These are phyloP conservation scores for Phylloporus sp. DNA, from an alignment of 768 basidiomycete species.

Conservation along the genomic window DNA sequence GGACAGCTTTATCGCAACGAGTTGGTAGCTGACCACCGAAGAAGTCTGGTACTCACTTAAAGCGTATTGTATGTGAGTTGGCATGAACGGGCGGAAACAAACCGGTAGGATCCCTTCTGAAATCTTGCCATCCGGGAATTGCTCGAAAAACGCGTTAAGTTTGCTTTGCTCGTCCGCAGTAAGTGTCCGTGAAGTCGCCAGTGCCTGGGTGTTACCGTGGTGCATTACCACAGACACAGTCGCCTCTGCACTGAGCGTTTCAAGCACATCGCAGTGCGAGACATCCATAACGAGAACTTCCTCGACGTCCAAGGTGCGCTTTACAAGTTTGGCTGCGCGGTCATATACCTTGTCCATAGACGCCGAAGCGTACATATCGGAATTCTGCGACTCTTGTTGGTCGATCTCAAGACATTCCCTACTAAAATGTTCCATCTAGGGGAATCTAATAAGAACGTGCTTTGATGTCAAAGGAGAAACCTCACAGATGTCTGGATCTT, in stretches of 20 bases:
- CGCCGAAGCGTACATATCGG: conserved; percentile 24
- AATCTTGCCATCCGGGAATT: conserved; percentile 80
- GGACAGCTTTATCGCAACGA: conserved; percentile 56
- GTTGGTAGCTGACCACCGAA: conserved; percentile 2
- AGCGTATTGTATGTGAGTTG: conserved; percentile 77
- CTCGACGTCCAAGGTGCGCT: conserved; percentile 87
- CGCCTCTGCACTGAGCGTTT: conserved; percentile 57
- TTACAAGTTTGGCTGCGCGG: conserved; percentile 84
- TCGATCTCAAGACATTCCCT: conserved; percentile 93
- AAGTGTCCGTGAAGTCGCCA: conserved; percentile 51
- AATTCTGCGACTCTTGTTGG: conserved; percentile 31
- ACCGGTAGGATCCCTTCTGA: conserved; percentile 82
- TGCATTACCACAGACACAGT: conserved; percentile 66
- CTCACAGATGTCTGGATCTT: conserved; percentile 84
- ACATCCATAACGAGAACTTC: conserved; percentile 91
- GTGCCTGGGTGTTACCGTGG: conserved; percentile 53
- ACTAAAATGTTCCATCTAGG: conserved; percentile 90
- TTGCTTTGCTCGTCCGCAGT: conserved; percentile 67
- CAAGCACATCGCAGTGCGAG: conserved; percentile 82
- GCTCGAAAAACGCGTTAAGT: conserved; percentile 71
- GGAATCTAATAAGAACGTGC: not conserved
- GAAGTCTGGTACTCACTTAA: conserved; percentile 52
- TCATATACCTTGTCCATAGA: conserved; percentile 89
- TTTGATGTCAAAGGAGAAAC: not conserved
- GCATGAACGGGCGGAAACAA: conserved; percentile 80